phyloP scores from a whole-genome alignment of 2,329 filamentous ascomycete genomes.

The Aureobasidium sp. region DNA sequence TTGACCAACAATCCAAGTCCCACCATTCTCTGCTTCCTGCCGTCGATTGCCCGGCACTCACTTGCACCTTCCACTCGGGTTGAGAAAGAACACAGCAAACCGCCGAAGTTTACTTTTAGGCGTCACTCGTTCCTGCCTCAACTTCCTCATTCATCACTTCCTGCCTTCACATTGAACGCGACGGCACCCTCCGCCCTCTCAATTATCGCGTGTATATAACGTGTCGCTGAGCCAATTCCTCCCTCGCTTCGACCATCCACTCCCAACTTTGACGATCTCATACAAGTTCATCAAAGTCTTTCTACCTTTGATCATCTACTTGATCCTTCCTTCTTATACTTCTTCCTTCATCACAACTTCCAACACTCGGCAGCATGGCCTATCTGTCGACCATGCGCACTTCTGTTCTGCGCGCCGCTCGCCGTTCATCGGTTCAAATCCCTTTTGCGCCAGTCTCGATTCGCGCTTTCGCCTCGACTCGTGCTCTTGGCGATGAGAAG shows the following conservation, averaged over 20 bases:
- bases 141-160: slow-evolving; percentile 1
- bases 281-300: slow-evolving; percentile 4
- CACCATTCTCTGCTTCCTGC: neutral
- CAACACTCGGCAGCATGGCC: neutral
- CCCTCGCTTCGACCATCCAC: neutral
- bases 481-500: slow-evolving; percentile 17
- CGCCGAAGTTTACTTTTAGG: neutral
- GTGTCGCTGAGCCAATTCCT: neutral
- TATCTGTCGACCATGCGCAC: neutral
- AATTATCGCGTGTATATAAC: slow-evolving; percentile 1
- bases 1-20: neutral
- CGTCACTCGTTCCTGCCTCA: slow-evolving; percentile 7
- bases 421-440: neutral
- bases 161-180: neutral
- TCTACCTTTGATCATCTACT: neutral
- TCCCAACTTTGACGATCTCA: neutral
- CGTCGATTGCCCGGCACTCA: neutral
- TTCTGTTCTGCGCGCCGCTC: neutral
- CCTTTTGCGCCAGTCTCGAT: neutral
- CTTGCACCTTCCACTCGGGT: neutral
- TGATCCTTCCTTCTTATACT: neutral
- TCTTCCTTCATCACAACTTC: neutral
- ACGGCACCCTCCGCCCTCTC: neutral
- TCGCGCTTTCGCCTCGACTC: slow-evolving; percentile 5
- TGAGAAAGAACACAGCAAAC: neutral